Conservation (phyloP, 805 yeast genomes). For the Saccharomycopsis fermentans region DNA sequence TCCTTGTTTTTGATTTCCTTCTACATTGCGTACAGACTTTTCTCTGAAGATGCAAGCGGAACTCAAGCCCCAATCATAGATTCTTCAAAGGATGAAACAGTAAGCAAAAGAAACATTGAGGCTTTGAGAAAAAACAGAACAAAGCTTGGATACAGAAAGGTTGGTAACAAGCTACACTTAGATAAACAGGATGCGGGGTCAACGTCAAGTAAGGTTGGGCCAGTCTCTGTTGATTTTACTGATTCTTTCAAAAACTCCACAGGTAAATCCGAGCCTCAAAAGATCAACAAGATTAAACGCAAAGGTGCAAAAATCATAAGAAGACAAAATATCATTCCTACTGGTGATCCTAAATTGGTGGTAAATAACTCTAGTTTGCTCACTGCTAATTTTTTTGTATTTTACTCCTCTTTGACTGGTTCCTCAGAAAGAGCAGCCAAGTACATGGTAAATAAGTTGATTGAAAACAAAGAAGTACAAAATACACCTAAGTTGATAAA, state of each 20-base stretch:
- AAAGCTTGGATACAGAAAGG: constrained; percentile 5
- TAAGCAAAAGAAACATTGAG: constrained; percentile 12
- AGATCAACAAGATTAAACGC: background rate
- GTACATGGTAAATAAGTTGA: constrained; percentile 33
- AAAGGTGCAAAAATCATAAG: constrained; percentile 10
- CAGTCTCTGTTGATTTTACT: constrained; percentile 32
- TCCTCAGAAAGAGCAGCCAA: constrained; percentile 64
- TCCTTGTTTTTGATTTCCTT: background rate
- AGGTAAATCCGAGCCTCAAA: background rate
- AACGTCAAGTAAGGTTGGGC: background rate
- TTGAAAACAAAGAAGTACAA: constrained; percentile 21
- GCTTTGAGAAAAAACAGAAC: constrained; percentile 19
- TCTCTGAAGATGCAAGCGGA: background rate
- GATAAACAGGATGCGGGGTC: constrained; percentile 12
- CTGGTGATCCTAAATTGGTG: constrained; percentile 9
- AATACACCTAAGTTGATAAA: constrained; percentile 47
- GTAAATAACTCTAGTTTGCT: constrained; percentile 7
- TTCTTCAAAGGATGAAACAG: background rate
- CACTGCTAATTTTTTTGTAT: constrained; percentile 46
- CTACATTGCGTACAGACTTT: background rate
- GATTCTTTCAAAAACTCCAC: constrained; percentile 24
- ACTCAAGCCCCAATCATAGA: background rate
- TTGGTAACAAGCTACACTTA: constrained; percentile 12
- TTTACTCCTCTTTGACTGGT: constrained; percentile 83
- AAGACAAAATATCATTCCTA: constrained; percentile 11